Conservation (phyloP, 306 rosid genomes). For the Clitoria ternatea region DNA sequence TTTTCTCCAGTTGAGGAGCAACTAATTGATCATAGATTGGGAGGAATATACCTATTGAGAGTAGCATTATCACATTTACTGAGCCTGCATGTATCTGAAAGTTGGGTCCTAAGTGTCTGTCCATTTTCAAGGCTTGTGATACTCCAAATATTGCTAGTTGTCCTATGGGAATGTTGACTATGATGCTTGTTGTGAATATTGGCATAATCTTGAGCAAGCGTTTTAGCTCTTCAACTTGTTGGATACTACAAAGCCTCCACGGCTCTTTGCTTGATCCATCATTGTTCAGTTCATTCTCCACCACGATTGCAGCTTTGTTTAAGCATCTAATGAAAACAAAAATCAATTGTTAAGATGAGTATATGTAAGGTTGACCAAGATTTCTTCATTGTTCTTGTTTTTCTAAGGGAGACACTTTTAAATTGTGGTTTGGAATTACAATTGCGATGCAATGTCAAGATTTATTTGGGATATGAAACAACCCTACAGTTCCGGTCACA, state of each 20-base stretch:
- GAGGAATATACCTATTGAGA: slow-evolving; percentile 28
- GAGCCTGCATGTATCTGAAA: slow-evolving; percentile 36
- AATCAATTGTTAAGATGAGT: background rate
- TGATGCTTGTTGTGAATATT: slow-evolving; percentile 40
- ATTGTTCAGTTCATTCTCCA: slow-evolving; percentile 30
- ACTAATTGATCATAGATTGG: slow-evolving; percentile 29
- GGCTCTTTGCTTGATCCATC: slow-evolving; percentile 35
- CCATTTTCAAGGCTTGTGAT: slow-evolving; percentile 53
- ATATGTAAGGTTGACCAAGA: background rate
- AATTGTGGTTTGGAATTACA: too few relatives aligned
- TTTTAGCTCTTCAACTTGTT: slow-evolving; percentile 55
- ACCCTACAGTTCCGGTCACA: too few relatives aligned
- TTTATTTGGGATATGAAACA: too few relatives aligned
- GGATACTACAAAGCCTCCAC: slow-evolving; percentile 51
- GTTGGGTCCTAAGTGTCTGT: slow-evolving; percentile 9
- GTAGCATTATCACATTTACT: background rate
- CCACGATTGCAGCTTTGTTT: slow-evolving; percentile 46
- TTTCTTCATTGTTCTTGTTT: too few relatives aligned
- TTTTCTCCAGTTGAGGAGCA: background rate
- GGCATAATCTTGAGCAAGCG: slow-evolving; percentile 34
- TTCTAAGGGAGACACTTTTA: too few relatives aligned
- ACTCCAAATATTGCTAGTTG: slow-evolving; percentile 39
- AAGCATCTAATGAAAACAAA: slow-evolving; percentile 35
- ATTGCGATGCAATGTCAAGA: too few relatives aligned
- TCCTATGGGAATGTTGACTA: slow-evolving; percentile 28